Conservation (phyloP, 2,329 filamentous ascomycete genomes). For the Colletotrichum euphorbiae region DNA sequence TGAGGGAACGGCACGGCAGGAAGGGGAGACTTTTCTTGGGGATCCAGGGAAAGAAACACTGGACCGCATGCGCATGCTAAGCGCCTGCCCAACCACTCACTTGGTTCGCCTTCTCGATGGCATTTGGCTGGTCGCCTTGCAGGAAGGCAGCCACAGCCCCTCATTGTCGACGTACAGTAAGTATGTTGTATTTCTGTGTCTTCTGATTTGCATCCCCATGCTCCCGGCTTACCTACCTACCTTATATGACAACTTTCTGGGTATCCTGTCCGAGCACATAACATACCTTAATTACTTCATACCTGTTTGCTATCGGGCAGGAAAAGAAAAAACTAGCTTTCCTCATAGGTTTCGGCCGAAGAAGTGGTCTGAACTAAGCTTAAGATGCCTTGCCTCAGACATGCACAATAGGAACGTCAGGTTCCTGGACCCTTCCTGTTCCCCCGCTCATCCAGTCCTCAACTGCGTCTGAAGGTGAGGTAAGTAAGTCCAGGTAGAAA, state of each 20-base stretch:
- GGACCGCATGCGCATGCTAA: too few species aligned
- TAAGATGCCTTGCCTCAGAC: background rate
- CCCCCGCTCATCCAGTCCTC: too few species aligned
- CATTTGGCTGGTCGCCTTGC: constrained; percentile 10
- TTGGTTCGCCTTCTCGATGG: constrained; percentile 10
- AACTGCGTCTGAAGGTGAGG: too few species aligned
- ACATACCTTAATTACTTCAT: too few species aligned
- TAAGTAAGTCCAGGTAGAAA: too few species aligned
- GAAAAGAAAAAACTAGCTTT: background rate
- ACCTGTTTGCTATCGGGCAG: too few species aligned
- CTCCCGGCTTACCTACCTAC: background rate
- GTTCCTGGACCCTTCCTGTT: too few species aligned
- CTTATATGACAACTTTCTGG: background rate
- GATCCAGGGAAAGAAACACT: too few species aligned
- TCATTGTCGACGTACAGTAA: background rate
- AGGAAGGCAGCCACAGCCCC: constrained; percentile 10
- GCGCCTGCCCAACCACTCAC: too few species aligned
- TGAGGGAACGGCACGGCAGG: constrained; percentile 7
- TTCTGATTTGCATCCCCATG: too few species aligned
- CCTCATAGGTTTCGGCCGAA: constrained; percentile 29
- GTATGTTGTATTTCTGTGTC: background rate
- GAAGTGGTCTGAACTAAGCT: constrained; percentile 16
- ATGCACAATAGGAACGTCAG: background rate
- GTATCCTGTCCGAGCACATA: too few species aligned
- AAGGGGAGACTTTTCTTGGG: constrained; percentile 8